phyloP scores from a whole-genome alignment of 495 filamentous ascomycete genomes.

The Aspergillus mulundensis region DNA sequence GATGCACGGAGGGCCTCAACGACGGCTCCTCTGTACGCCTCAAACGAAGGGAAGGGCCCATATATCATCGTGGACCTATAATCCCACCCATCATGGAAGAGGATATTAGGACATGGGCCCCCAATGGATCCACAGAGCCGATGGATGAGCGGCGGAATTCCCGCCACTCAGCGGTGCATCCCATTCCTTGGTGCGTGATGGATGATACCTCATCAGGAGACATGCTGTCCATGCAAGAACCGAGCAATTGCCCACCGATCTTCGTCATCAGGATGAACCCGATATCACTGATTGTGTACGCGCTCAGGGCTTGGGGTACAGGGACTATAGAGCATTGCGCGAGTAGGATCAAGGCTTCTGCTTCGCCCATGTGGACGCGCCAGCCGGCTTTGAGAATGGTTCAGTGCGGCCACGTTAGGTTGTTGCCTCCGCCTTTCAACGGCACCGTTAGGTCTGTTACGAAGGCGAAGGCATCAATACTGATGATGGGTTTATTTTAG shows the following conservation, averaged over 20 bases:
- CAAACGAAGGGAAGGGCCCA: neutral
- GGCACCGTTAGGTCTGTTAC: neutral
- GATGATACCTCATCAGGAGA: neutral
- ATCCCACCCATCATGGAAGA: neutral
- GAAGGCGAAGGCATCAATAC: neutral
- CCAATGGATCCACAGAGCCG: neutral
- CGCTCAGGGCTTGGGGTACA: neutral
- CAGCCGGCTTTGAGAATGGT: neutral
- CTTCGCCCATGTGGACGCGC: constrained; percentile 1
- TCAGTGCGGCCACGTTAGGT: neutral
- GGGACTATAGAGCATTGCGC: neutral
- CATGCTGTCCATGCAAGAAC: neutral
- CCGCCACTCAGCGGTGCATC: neutral
- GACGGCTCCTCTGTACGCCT: neutral
- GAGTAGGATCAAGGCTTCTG: neutral
- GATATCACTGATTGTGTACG: neutral
- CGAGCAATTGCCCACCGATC: neutral
- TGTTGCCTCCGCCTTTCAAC: neutral
- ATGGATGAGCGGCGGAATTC: neutral
- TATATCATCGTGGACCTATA: neutral
- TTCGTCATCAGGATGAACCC: constrained; percentile 2
- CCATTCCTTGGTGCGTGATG: neutral
- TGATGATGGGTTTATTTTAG: neutral
- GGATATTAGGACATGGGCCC: neutral
- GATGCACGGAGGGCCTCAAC: neutral